Conservation (phyloP, 1,139 yeast genomes). For the Yamadazyma songkhlaensis region DNA sequence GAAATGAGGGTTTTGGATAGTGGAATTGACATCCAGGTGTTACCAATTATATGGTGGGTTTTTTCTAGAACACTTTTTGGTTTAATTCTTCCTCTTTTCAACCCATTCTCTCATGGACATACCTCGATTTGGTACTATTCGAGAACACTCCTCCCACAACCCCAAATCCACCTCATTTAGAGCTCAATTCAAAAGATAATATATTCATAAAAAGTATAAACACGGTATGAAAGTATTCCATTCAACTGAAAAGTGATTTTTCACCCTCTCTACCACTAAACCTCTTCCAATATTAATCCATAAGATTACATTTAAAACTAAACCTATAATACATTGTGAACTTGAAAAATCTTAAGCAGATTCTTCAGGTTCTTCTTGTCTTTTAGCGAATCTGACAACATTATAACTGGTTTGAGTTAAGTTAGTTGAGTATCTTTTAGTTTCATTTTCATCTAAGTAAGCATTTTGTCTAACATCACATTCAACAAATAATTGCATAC, state of each 20-base stretch:
- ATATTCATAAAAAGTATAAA: too few species aligned
- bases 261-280: neutral
- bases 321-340: neutral
- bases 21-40: too few species aligned
- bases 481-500: constrained; percentile 42
- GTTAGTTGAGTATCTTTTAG: constrained; percentile 28
- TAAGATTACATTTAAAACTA: constrained; percentile 5
- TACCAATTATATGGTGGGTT: neutral
- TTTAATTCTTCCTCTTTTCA: neutral
- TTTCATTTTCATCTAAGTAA: constrained; percentile 33
- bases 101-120: neutral
- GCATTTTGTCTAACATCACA: constrained; percentile 38
- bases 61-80: too few species aligned
- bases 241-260: too few species aligned
- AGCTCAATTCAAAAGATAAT: too few species aligned
- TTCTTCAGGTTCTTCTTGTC: constrained; percentile 14
- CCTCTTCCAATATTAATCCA: constrained; percentile 5
- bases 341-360: constrained; percentile 1
- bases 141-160: too few species aligned
- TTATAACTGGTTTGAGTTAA: constrained; percentile 38
- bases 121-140: too few species aligned
- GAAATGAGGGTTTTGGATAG: neutral
- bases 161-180: too few species aligned
- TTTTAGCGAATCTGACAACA: constrained; percentile 39
- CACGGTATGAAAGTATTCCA: too few species aligned